A percentile compares a stretch with the other conserved stretches of the same genome.
phyloP scores from a whole-genome alignment of 352 stramenopile species.

The Phytopythium delawarense region DNA sequence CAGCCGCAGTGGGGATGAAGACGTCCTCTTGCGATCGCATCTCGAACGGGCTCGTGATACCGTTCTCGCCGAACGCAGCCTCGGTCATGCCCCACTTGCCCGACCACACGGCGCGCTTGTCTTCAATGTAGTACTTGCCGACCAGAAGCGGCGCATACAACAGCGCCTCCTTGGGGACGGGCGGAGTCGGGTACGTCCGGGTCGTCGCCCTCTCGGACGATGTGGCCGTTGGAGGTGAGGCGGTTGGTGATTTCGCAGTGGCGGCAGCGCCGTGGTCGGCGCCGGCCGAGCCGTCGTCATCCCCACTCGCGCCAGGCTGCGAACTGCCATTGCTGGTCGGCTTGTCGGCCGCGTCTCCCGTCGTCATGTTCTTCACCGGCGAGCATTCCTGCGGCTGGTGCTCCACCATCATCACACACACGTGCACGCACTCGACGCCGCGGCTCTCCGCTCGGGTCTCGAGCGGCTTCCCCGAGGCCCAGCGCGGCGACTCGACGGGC shows the following conservation, averaged over 20 bases:
- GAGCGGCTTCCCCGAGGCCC: constrained; percentile 29
- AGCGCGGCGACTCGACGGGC: constrained; percentile 38
- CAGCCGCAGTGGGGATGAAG: constrained; percentile 32
- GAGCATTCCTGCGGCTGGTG: constrained; percentile 31
- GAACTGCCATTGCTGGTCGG: constrained; percentile 9
- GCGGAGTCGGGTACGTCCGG: constrained; percentile 13
- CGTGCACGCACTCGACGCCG: constrained; percentile 32
- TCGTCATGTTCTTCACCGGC: constrained; percentile 8
- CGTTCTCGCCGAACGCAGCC: constrained; percentile 65
- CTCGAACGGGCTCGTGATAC: constrained; percentile 78
- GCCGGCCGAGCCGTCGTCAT: neutral
- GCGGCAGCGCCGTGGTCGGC: neutral
- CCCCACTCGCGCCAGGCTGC: constrained; percentile 1
- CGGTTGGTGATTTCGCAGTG: neutral
- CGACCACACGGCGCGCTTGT: constrained; percentile 75
- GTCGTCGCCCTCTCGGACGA: neutral
- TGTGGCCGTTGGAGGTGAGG: neutral
- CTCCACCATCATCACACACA: constrained; percentile 71
- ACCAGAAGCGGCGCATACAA: constrained; percentile 72
- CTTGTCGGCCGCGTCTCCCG: constrained; percentile 12
- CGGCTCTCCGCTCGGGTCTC: constrained; percentile 22
- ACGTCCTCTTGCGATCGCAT: constrained; percentile 87
- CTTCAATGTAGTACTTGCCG: constrained; percentile 82
- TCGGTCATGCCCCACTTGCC: constrained; percentile 85
- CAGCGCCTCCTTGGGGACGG: constrained; percentile 50